Evolutionary conservation across 2,329 filamentous ascomycete species (phyloP).

Genomic region (Lachnellula subtilissima): DNA sequence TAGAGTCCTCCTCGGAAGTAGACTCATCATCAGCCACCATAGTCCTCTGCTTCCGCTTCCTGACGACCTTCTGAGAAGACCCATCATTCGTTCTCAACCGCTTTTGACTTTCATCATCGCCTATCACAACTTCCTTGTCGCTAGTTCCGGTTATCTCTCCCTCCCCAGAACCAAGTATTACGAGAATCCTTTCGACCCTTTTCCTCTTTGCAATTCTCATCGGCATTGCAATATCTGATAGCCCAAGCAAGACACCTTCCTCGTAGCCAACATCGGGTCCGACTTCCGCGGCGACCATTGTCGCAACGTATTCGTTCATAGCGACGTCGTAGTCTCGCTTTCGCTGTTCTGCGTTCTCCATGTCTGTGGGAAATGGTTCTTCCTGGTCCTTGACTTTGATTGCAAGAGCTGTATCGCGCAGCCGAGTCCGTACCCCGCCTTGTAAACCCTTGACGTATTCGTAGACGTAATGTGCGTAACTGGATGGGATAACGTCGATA

Average conservation of each 20-base stretch:
- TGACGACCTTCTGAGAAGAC: constrained; percentile 40
- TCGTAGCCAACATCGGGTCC: constrained; percentile 27
- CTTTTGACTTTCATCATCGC: constrained; percentile 34
- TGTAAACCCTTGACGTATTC: constrained; percentile 76
- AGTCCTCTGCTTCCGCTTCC: constrained; percentile 42
- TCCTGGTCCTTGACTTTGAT: constrained; percentile 54
- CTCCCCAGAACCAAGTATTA: constrained; percentile 43
- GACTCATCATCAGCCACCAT: constrained; percentile 20
- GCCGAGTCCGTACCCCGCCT: constrained; percentile 64
- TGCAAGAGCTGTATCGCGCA: constrained; percentile 62
- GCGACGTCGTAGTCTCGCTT: constrained; percentile 50
- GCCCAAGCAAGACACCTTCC: constrained; percentile 26
- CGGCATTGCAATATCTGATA: constrained; percentile 48
- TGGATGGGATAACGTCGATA: constrained; percentile 62
- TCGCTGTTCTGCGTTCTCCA: constrained; percentile 37
- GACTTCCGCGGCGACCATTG: constrained; percentile 21
- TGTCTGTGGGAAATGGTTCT: constrained; percentile 45
- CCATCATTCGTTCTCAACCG: constrained; percentile 42
- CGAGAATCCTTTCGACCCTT: constrained; percentile 54
- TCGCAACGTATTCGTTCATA: constrained; percentile 31
- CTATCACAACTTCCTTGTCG: constrained; percentile 8
- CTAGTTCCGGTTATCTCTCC: constrained; percentile 8
- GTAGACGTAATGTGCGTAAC: constrained; percentile 65
- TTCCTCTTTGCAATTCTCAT: constrained; percentile 57
- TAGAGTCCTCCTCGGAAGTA: constrained; percentile 20